Evolutionary conservation across 192 early-diverging fungal species (phyloP).

Genomic region (Allomyces arbusculus): DNA sequence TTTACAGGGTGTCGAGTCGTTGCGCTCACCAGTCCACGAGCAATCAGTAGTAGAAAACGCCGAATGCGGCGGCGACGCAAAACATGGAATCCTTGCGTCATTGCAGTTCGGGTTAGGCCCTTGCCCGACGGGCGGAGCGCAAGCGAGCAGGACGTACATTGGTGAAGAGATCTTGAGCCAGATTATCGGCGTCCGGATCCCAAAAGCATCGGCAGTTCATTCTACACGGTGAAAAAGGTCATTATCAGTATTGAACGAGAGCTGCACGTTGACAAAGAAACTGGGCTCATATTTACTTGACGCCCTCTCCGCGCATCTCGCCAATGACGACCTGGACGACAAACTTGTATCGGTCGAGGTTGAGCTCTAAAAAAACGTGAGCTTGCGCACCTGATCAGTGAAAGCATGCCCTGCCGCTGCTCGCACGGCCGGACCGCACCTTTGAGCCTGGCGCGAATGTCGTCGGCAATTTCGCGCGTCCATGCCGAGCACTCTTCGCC

Average conservation of each 20-base stretch:
- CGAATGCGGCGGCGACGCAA: constrained; percentile 20
- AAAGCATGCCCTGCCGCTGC: too few relatives aligned
- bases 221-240: constrained; percentile 6
- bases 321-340: constrained; percentile 37
- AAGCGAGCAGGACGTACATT: constrained; percentile 17
- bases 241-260: not conserved
- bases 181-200: constrained; percentile 40
- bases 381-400: not conserved
- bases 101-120: too few relatives aligned
- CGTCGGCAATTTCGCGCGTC: constrained; percentile 34
- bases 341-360: constrained; percentile 32
- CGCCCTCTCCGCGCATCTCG: constrained; percentile 37
- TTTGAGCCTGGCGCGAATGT: constrained; percentile 34
- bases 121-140: not conserved
- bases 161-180: constrained; percentile 34
- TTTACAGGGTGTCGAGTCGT: too few relatives aligned
- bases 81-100: constrained; percentile 23
- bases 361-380: constrained; percentile 16
- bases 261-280: not conserved
- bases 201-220: constrained; percentile 39
- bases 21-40: too few relatives aligned
- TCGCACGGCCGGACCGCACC: constrained; percentile 7
- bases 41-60: not conserved
- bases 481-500: constrained; percentile 27
- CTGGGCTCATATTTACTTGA: constrained; percentile 12